phyloP scores from a whole-genome alignment of 2,329 filamentous ascomycete genomes.

The Fusarium sp. region DNA sequence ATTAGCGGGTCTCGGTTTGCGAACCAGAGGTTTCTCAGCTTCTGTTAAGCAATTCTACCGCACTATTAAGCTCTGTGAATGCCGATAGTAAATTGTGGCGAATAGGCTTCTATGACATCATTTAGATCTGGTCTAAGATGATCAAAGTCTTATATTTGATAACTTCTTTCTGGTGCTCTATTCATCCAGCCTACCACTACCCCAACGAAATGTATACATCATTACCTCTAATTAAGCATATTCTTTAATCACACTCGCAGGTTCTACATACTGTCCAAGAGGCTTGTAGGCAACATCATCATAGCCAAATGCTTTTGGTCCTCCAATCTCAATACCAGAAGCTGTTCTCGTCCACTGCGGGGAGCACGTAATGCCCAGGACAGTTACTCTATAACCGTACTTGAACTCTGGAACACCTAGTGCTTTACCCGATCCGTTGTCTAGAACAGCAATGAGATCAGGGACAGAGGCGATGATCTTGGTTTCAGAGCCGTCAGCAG shows the following conservation, averaged over 20 bases:
- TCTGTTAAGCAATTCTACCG: no score
- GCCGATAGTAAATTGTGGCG: no score
- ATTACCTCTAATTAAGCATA: neutral
- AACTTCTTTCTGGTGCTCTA: no score
- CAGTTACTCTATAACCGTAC: conserved; percentile 14
- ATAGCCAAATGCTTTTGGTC: neutral
- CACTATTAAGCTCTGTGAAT: no score
- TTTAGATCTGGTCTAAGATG: no score
- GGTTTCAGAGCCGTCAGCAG: neutral
- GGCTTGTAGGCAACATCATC: neutral
- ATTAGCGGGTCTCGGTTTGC: no score
- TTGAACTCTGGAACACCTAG: conserved; percentile 20
- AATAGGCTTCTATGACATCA: no score
- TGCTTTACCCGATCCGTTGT: conserved; percentile 11
- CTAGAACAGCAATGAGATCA: conserved; percentile 18
- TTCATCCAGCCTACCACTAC: no score
- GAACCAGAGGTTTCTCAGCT: no score
- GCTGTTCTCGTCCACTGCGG: conserved; percentile 6
- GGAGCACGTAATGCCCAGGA: conserved; percentile 11
- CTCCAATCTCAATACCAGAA: neutral
- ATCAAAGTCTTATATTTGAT: no score
- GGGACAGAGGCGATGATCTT: neutral
- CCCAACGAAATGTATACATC: no score
- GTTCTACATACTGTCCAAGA: neutral
- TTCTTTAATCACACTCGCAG: neutral